Evolutionary conservation across 2,329 filamentous ascomycete genomes (phyloP).

Genomic region (Paramyrothecium sp.): DNA sequence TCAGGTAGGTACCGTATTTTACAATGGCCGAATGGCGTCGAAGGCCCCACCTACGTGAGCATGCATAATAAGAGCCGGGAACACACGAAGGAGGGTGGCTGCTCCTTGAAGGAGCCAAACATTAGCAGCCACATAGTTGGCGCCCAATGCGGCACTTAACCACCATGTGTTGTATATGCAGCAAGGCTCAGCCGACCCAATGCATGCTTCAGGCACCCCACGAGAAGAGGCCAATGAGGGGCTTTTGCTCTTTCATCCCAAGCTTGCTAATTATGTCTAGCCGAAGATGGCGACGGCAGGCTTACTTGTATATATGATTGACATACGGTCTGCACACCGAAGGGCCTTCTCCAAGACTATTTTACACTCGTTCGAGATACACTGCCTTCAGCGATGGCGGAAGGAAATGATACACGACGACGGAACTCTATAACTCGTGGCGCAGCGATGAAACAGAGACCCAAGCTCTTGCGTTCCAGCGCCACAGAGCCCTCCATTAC

Average conservation of each 20-base stretch:
- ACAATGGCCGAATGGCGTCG: slow-evolving; percentile 17
- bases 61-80: slow-evolving; percentile 17
- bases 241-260: no score
- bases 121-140: slow-evolving; percentile 24
- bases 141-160: slow-evolving; percentile 25
- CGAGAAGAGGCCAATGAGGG: no score
- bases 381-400: slow-evolving; percentile 3
- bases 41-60: slow-evolving; percentile 8
- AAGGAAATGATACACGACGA: slow-evolving; percentile 3
- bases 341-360: not conserved
- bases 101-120: slow-evolving; percentile 15
- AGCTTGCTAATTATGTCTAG: no score
- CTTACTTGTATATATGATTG: no score
- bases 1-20: no score
- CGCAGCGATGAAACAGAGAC: slow-evolving; percentile 37
- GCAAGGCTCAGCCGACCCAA: not conserved
- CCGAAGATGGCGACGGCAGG: no score
- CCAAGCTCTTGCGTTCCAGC: slow-evolving; percentile 52
- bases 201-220: not conserved
- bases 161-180: slow-evolving; percentile 22
- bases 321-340: not conserved
- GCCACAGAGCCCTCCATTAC: slow-evolving; percentile 59
- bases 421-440: slow-evolving; percentile 23
- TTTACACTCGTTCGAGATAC: slow-evolving; percentile 16
- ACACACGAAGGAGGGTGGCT: slow-evolving; percentile 19